phyloP scores from a whole-genome alignment of 106 monocot species.

The Platanthera guangdongensis region DNA sequence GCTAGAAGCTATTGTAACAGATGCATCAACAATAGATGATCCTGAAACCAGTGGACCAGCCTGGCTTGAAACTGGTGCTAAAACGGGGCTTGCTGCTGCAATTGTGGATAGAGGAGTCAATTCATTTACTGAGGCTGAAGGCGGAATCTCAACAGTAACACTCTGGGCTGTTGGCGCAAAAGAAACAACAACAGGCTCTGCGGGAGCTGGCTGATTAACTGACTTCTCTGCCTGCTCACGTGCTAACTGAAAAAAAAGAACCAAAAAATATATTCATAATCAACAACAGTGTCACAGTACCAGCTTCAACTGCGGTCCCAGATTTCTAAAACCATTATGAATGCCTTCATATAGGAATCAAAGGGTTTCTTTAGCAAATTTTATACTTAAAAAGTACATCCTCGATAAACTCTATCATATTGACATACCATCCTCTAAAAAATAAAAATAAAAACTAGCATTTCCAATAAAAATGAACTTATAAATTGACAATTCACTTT shows the following conservation, averaged over 20 bases:
- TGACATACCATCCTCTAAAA: neutral
- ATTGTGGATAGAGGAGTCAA: slow-evolving; percentile 3
- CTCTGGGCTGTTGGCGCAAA: slow-evolving; percentile 8
- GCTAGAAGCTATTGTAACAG: slow-evolving; percentile 19
- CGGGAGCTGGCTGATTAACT: slow-evolving; percentile 19
- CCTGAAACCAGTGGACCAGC: slow-evolving; percentile 14
- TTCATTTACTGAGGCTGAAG: neutral
- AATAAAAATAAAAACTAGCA: neutral
- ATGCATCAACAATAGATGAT: slow-evolving; percentile 11
- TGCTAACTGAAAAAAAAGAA: slow-evolving; percentile 54
- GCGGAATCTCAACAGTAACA: slow-evolving; percentile 18
- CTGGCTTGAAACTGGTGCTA: slow-evolving; percentile 16
- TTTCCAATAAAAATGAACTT: neutral
- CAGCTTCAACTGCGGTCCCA: neutral
- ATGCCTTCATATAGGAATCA: neutral
- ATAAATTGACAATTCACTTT: neutral
- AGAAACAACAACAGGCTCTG: slow-evolving; percentile 26
- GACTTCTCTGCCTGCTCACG: slow-evolving; percentile 81
- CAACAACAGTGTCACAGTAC: neutral
- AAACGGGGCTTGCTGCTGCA: slow-evolving; percentile 22
- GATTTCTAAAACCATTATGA: neutral
- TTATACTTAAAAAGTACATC: neutral
- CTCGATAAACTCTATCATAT: neutral
- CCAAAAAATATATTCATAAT: slow-evolving; percentile 2
- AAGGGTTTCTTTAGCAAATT: neutral